A percentile compares a stretch with the other conserved stretches of the same genome.
Evolutionary conservation across 257 asterid genomes (phyloP).

Genomic region (Lantana camara): DNA sequence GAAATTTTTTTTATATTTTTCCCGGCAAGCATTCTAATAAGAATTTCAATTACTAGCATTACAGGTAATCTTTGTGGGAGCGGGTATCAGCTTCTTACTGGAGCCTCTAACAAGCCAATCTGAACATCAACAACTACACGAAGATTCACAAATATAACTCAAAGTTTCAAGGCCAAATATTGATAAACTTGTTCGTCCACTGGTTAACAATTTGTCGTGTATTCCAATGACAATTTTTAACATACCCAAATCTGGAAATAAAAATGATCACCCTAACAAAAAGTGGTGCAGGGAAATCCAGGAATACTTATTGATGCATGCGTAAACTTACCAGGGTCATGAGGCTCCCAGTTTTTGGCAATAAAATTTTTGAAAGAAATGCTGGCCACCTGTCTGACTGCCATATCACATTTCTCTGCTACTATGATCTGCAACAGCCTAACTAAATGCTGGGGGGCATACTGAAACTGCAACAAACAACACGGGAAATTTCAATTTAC

Average conservation of each 20-base stretch:
- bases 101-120: background rate
- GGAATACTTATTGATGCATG: background rate
- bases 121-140: constrained; percentile 7
- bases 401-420: constrained; percentile 73
- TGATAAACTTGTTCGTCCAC: constrained; percentile 4
- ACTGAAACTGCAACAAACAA: constrained; percentile 68
- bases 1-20: no score
- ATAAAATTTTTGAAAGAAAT: constrained; percentile 91
- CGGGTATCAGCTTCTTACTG: constrained; percentile 2
- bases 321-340: constrained; percentile 57
- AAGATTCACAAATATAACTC: background rate
- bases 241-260: constrained; percentile 7
- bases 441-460: constrained; percentile 90
- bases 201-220: background rate
- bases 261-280: constrained; percentile 4
- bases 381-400: constrained; percentile 96
- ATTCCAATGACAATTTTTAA: background rate
- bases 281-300: background rate
- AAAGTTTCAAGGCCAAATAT: background rate
- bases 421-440: constrained; percentile 95
- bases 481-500: constrained; percentile 2
- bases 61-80: constrained; percentile 2
- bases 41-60: constrained; percentile 7
- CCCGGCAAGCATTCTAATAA: background rate
- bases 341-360: constrained; percentile 87